phyloP scores from a whole-genome alignment of 176 grass and related monocot genomes.

The Triticum monococcum region DNA sequence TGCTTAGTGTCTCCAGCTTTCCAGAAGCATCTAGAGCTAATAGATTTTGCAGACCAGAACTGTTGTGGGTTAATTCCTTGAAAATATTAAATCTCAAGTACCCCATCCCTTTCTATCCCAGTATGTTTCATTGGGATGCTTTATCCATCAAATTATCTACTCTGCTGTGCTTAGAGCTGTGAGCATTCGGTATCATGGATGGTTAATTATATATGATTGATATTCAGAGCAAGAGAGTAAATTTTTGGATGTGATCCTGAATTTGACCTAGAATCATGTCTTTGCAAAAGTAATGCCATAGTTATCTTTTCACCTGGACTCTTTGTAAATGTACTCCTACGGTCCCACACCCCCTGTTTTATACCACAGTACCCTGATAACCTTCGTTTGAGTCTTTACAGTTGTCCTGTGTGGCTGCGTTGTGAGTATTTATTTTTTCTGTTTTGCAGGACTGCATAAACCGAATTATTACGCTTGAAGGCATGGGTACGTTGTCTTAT shows the following conservation, averaged over 20 bases:
- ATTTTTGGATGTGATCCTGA: neutral
- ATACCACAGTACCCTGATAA: neutral
- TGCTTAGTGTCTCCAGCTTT: neutral
- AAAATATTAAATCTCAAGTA: neutral
- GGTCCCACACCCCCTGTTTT: neutral
- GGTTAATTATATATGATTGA: neutral
- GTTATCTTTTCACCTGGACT: neutral
- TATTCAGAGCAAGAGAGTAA: neutral
- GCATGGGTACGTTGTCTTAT: constrained; percentile 54
- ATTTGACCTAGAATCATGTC: neutral
- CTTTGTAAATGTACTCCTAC: neutral
- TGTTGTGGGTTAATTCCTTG: neutral
- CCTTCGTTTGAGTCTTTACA: neutral
- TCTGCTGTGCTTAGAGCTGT: neutral
- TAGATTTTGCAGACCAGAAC: neutral
- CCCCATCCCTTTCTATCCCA: neutral
- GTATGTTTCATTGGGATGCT: neutral
- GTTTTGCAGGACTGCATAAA: constrained; percentile 84
- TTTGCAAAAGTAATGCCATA: neutral
- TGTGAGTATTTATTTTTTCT: neutral
- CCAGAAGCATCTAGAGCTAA: neutral
- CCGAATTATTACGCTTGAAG: constrained; percentile 74
- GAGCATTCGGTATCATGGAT: neutral
- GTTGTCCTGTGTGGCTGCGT: neutral
- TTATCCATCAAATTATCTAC: neutral